Percentiles rank a stretch among this genome's conserved stretches.
These are phyloP conservation scores for Linum usitatissimum DNA, from an alignment of 345 rosid species.

Conservation along the genomic window DNA sequence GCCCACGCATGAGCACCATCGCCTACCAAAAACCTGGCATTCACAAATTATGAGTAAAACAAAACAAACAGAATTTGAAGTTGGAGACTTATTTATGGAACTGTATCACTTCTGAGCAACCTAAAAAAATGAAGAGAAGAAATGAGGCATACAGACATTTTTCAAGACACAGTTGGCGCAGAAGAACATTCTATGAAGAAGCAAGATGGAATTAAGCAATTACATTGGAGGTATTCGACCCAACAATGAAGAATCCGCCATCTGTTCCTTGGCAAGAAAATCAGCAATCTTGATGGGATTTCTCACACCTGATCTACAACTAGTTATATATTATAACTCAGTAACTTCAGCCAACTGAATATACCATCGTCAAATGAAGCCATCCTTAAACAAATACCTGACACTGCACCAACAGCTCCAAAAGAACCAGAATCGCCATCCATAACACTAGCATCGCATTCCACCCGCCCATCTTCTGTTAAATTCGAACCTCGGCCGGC, in stretches of 20 bases:
- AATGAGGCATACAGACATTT: neutral
- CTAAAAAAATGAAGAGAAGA: slow-evolving; percentile 5
- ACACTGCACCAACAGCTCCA: slow-evolving; percentile 96
- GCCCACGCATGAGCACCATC: slow-evolving; percentile 89
- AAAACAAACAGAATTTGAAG: too few relatives aligned
- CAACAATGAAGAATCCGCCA: slow-evolving; percentile 47
- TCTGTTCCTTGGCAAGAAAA: slow-evolving; percentile 65
- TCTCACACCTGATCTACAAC: slow-evolving; percentile 75
- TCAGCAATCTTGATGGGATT: slow-evolving; percentile 86
- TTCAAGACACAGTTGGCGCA: neutral
- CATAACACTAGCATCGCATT: slow-evolving; percentile 92
- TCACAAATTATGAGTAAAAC: neutral
- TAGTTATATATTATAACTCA: slow-evolving; percentile 22
- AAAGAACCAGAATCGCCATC: slow-evolving; percentile 77
- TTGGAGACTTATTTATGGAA: neutral
- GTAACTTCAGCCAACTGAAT: slow-evolving; percentile 7
- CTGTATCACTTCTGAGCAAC: neutral
- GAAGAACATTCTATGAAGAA: neutral
- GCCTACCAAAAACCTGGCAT: slow-evolving; percentile 75
- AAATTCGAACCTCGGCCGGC: slow-evolving; percentile 94
- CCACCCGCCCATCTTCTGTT: slow-evolving; percentile 84
- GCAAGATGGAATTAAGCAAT: slow-evolving; percentile 13
- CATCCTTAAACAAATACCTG: slow-evolving; percentile 35
- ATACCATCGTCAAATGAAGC: neutral
- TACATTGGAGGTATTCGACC: slow-evolving; percentile 97